Evolutionary conservation across 2,329 filamentous ascomycete species (phyloP), one percentile per base, ranked within the genome.

Genomic region (Camillea tinctor): DNA sequence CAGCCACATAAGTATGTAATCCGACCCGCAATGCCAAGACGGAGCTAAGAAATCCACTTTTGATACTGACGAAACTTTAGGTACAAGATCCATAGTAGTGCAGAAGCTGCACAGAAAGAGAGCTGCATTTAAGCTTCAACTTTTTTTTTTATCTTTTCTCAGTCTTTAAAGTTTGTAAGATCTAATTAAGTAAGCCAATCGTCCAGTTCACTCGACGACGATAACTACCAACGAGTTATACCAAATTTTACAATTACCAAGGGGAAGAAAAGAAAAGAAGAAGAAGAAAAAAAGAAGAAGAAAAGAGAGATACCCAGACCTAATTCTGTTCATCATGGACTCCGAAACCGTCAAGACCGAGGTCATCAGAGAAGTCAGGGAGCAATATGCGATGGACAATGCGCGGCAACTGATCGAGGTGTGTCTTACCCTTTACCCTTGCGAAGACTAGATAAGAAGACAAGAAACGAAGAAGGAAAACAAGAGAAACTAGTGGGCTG

Each of bases 391-490:
- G 74, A 79, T 90, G 67, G 81, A 79, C 69, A 93, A 93, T 69
- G 89, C 88, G 52, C 84, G 86, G 64, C 80, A 82, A 66, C 80
- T 93, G 69, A 90, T 93, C 69, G 84, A 89, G 76, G 89, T 90
- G 79, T 57, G 79, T 71, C 53, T 30, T 19, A 22, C 24, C 1
- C 49, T 44, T 23, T 50, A 15, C 26, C 11, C 13, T 6, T 1
- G 4, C 19, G 13, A 36, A n/a, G 21, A 21, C 13, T 4, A 50
- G 49, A 50, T 20, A 20, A 20, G 21, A 23, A 23, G 49, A n/a
- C 21, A 20, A 7, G 8, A 50, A 21, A 50, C 20, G 15, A 50
- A 8, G 15, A 64, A 55, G 20, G 36, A 17, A 24, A 40, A 21
- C 26, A 15, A 19, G 17, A 7, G 48, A 20, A 51, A 20, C 19